These are phyloP conservation scores for Orychophragmus violaceus DNA, from an alignment of 345 rosid genomes.

Conservation along the genomic window DNA sequence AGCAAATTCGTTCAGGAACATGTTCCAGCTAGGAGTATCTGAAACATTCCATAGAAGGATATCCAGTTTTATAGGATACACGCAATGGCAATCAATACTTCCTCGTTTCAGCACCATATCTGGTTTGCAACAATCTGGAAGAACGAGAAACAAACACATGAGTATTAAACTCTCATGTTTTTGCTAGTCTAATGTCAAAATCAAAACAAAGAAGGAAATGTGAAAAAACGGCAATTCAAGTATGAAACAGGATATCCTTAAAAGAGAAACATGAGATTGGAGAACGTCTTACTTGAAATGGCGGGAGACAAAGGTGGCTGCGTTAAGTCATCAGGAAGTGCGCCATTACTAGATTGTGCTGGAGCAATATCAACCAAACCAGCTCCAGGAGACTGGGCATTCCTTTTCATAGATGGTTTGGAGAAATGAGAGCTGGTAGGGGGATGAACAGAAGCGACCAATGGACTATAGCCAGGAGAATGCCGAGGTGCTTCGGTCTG, in stretches of 20 bases:
- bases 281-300: conserved; percentile 48
- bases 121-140: conserved; percentile 79
- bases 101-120: conserved; percentile 70
- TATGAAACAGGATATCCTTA: neutral
- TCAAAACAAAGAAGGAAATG: neutral
- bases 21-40: conserved; percentile 59
- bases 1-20: conserved; percentile 66
- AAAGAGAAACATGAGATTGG: neutral
- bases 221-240: neutral
- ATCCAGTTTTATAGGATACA: conserved; percentile 95
- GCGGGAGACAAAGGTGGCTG: conserved; percentile 83
- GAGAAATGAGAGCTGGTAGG: conserved; percentile 59
- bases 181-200: neutral
- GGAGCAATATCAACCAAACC: conserved; percentile 70
- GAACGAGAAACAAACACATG: conserved; percentile 19
- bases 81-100: conserved; percentile 76
- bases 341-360: conserved; percentile 44
- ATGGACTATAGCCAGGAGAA: conserved; percentile 56
- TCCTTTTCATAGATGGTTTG: conserved; percentile 56
- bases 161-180: neutral
- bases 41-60: conserved; percentile 89
- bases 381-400: conserved; percentile 45
- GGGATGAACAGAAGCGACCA: conserved; percentile 51
- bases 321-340: conserved; percentile 51
- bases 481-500: conserved; percentile 38